Conservation (phyloP, 371 early-diverging fungal species). For the Phascolomyces articulosus region DNA sequence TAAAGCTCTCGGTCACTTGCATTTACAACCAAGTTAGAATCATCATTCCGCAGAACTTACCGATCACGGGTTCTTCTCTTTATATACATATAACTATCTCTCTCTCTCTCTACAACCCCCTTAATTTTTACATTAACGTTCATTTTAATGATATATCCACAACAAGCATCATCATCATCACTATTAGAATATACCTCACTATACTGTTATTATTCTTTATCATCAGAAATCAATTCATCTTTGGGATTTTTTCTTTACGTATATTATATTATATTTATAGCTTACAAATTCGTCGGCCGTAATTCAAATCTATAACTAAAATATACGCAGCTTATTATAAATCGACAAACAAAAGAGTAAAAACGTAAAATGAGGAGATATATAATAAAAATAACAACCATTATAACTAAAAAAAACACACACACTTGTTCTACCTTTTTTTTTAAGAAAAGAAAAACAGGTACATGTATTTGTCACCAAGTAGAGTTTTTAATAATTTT, state of each 20-base stretch:
- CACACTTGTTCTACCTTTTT: too few species aligned
- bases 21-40: slow-evolving; percentile 7
- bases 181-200: too few species aligned
- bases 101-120: background rate
- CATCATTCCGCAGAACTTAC: slow-evolving; percentile 9
- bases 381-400: too few species aligned
- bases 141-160: background rate
- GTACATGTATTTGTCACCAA: too few species aligned
- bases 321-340: background rate
- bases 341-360: background rate
- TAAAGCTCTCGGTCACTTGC: background rate
- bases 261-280: too few species aligned
- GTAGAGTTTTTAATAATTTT: too few species aligned
- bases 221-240: too few species aligned
- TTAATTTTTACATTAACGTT: background rate
- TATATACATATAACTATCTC: background rate
- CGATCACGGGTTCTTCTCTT: slow-evolving; percentile 2
- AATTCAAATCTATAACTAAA: slow-evolving; percentile 7
- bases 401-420: too few species aligned
- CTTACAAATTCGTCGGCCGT: background rate
- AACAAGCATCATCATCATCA: too few species aligned
- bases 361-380: background rate
- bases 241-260: background rate
- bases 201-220: too few species aligned
- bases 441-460: too few species aligned